These are phyloP conservation scores for Eutreptiella sp. DNA, from an alignment of 208 protist species.

Conservation along the genomic window DNA sequence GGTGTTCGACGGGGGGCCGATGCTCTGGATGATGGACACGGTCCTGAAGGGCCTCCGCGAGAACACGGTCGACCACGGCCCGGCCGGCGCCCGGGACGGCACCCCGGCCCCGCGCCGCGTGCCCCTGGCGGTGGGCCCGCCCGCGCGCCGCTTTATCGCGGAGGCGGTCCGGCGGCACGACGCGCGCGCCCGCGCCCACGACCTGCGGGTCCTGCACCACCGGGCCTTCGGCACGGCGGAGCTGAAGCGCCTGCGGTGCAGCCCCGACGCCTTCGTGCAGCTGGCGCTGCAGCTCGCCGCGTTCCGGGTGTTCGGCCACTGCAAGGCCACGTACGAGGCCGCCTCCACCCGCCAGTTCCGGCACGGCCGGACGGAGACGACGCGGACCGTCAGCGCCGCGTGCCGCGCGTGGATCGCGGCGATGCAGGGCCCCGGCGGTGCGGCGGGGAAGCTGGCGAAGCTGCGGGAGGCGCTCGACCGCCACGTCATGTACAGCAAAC, in stretches of 20 bases:
- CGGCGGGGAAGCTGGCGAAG: conserved; percentile 9
- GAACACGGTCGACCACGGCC: conserved; percentile 38
- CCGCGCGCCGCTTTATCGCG: too few relatives aligned
- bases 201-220: conserved; percentile 34
- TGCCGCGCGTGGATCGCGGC: conserved; percentile 10
- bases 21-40: conserved; percentile 12
- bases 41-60: conserved; percentile 22
- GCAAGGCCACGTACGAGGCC: conserved; percentile 48
- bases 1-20: conserved; percentile 25
- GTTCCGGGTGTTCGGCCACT: conserved; percentile 9
- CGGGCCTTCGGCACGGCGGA: conserved; percentile 32
- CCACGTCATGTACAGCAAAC: conserved; percentile 13
- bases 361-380: conserved; percentile 50
- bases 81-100: conserved; percentile 49
- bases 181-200: background rate
- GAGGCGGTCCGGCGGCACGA: conserved; percentile 27
- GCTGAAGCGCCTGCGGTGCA: conserved; percentile 34
- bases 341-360: conserved; percentile 43
- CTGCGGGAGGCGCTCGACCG: conserved; percentile 10
- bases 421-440: conserved; percentile 17
- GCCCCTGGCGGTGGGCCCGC: too few relatives aligned
- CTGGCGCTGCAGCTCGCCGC: conserved; percentile 9
- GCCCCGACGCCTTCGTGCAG: conserved; percentile 31
- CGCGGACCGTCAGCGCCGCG: conserved; percentile 37
- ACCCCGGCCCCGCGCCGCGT: too few relatives aligned